Base-by-base conservation (phyloP, 2,329 filamentous ascomycete genomes). In the Talaromyces sp. region DNA sequence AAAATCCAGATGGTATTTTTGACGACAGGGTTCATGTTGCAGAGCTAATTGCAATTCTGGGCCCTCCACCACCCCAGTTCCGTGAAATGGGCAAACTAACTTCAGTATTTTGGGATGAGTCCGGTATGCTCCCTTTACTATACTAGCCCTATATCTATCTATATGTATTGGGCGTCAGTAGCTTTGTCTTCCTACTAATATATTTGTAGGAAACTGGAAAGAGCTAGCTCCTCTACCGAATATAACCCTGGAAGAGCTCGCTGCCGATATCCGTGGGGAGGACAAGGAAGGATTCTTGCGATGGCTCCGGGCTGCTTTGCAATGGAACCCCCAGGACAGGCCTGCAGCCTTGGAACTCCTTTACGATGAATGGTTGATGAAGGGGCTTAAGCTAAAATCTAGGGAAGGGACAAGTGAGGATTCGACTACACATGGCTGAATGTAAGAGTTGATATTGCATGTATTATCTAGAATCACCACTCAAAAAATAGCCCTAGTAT, bases 11-110 rank as follows among this genome's bases (percentile, higher is more conserved):
- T 23, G 57, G 47, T 5, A 40, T 53, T 30, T 59, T 59, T n/a
- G 47, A 59, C 34, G 57, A 59, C n/a, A 47, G 57, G 16, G 47
- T 59, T 1, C 57, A 59, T 28, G 16, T 59, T n/a, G 57, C 57
- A 12, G 47, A 59, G 28, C 16, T 59, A 3, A 16, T 59, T 33
- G 57, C 57, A 28, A 31, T 54, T 2, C 31, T 36, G 8, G 47
- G 57, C 31, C 57, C 31, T 36, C 57, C 44, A 5, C 57, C 57
- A 8, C 16, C 44, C 14, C 28, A 59, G 5, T 59, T 59, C 23
- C 12, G 57, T 4, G 36, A 54, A 54, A 28, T 30, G 18, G 27
- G 36, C 6, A 9, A 34, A 50, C 57, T 52, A 36, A 36, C 36
- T 18, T 52, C 57, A 1, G 57, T 30, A 1, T 59, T 59, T 30